A percentile compares a stretch with the other conserved stretches of the same genome.
These are phyloP conservation scores for Echinochloa phyllopogon DNA, from an alignment of 176 grass and related monocot genomes.

Conservation along the genomic window DNA sequence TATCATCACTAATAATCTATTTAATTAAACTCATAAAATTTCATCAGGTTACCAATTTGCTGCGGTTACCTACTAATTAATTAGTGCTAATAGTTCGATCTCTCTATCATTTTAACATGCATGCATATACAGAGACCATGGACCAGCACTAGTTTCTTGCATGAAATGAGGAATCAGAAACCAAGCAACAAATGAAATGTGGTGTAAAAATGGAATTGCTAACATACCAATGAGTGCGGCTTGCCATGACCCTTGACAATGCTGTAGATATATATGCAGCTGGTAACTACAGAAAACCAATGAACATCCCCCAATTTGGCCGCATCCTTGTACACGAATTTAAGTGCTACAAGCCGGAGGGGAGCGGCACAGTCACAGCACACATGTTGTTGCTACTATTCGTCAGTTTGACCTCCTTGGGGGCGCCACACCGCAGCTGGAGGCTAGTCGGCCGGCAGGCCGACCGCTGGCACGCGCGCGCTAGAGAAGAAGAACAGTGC, in stretches of 20 bases:
- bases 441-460: not conserved
- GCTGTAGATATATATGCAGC: conserved; percentile 24
- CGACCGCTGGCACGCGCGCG: conserved; percentile 22
- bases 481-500: conserved; percentile 15
- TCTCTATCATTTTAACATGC: not conserved
- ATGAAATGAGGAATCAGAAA: conserved; percentile 37
- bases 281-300: conserved; percentile 25
- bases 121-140: not conserved
- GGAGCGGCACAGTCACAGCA: not conserved
- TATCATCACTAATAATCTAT: not conserved
- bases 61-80: not conserved
- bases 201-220: not conserved
- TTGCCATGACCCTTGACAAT: not conserved
- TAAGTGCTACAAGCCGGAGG: not conserved
- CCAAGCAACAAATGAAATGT: conserved; percentile 34
- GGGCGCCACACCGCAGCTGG: not conserved
- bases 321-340: conserved; percentile 14
- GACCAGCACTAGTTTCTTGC: conserved; percentile 9
- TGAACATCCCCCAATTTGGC: conserved; percentile 32
- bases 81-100: too few relatives aligned
- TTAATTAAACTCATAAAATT: not conserved
- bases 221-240: conserved; percentile 22
- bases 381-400: conserved; percentile 26
- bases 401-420: conserved; percentile 37
- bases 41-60: not conserved